Evolutionary conservation across 176 grass and related monocot species (phyloP).

Genomic region (Pontederia paniculata): DNA sequence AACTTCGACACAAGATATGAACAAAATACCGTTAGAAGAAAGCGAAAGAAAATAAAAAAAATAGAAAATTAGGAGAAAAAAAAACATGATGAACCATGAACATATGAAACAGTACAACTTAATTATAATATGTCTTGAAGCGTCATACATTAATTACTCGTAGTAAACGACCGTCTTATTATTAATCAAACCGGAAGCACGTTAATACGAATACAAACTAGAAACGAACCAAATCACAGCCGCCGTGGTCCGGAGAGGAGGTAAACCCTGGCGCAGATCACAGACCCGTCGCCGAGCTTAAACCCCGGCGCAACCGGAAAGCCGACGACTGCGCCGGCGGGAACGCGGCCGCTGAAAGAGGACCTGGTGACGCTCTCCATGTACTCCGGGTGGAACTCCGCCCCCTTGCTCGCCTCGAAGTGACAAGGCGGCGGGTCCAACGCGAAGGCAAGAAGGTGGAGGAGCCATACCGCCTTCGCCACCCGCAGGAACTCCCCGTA

Average conservation of each 20-base stretch:
- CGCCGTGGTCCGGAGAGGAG: conserved; percentile 29
- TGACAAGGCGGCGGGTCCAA: conserved; percentile 58
- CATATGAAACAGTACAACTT: too few species aligned
- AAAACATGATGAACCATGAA: too few species aligned
- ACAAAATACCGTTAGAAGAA: too few species aligned
- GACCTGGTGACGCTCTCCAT: conserved; percentile 48
- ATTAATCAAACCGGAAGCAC: too few species aligned
- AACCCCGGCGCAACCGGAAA: conserved; percentile 78
- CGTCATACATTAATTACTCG: too few species aligned
- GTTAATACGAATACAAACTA: too few species aligned
- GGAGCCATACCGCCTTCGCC: conserved; percentile 75
- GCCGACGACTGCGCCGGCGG: conserved; percentile 46
- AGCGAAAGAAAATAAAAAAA: too few species aligned
- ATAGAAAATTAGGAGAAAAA: too few species aligned
- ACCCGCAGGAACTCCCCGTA: conserved; percentile 88
- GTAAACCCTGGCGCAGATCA: conserved; percentile 79
- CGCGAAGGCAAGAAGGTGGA: conserved; percentile 67
- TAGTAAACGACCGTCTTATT: too few species aligned
- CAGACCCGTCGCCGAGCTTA: conserved; percentile 46
- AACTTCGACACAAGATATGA: too few species aligned
- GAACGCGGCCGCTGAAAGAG: conserved; percentile 11
- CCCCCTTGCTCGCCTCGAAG: conserved; percentile 64
- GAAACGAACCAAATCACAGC: too few species aligned
- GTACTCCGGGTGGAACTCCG: conserved; percentile 65
- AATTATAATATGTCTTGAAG: too few species aligned